A percentile compares a stretch with the other conserved stretches of the same genome.
phyloP scores from a whole-genome alignment of 164 flowering plant genomes.

The Magnolia sinica region DNA sequence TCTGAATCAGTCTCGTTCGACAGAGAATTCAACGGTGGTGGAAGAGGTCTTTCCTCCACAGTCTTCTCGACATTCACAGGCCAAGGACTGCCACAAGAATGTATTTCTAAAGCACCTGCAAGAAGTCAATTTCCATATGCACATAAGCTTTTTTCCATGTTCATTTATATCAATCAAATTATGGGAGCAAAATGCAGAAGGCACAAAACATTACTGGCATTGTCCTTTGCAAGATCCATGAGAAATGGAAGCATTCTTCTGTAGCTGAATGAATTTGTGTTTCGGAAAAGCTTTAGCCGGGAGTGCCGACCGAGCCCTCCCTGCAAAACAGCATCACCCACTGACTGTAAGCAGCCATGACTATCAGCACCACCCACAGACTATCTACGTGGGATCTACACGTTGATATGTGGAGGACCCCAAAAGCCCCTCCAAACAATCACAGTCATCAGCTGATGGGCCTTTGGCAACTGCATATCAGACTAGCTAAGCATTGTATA shows the following conservation, averaged over 20 bases:
- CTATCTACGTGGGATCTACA: background rate
- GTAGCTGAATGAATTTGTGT: slow-evolving; percentile 43
- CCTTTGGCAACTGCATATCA: background rate
- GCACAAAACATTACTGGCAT: slow-evolving; percentile 28
- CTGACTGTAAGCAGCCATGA: background rate
- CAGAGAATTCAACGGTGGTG: slow-evolving; percentile 3
- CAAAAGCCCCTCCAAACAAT: background rate
- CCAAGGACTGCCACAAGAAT: background rate
- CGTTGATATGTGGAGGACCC: background rate
- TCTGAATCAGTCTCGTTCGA: background rate
- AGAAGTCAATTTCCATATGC: background rate
- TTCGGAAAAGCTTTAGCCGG: slow-evolving; percentile 34
- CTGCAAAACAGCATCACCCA: slow-evolving; percentile 1
- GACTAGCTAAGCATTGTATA: background rate
- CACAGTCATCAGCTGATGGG: background rate
- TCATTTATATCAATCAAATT: background rate
- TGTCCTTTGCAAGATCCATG: slow-evolving; percentile 35
- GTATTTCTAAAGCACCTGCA: slow-evolving; percentile 29
- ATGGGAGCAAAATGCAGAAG: background rate
- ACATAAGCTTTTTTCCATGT: background rate
- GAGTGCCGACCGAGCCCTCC: slow-evolving; percentile 11
- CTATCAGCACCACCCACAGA: background rate
- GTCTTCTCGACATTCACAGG: slow-evolving; percentile 15
- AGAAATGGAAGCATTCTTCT: slow-evolving; percentile 64
- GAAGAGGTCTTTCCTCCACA: slow-evolving; percentile 14